phyloP scores from a whole-genome alignment of 2,329 filamentous ascomycete genomes.

The Trichoderma koningiopsis region DNA sequence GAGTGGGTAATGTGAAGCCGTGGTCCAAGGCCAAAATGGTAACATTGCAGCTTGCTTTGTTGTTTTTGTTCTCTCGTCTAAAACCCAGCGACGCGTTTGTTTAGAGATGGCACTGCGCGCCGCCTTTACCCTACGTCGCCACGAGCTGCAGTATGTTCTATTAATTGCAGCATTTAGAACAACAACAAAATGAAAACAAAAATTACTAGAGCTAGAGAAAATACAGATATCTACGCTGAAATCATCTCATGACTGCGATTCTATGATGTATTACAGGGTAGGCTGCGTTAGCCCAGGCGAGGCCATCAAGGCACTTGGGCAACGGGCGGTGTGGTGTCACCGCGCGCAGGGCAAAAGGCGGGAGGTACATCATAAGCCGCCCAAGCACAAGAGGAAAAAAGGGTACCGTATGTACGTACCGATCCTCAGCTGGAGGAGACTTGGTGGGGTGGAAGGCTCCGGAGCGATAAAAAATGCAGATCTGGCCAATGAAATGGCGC shows the following conservation, averaged over 20 bases:
- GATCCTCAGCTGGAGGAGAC: constrained; percentile 13
- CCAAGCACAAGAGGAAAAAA: neutral
- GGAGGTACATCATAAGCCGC: neutral
- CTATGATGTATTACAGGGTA: neutral
- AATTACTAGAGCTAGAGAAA: too few relatives aligned
- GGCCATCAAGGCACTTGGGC: neutral
- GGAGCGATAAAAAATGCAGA: constrained; percentile 1
- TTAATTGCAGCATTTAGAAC: neutral
- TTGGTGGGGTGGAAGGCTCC: neutral
- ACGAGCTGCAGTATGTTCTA: neutral
- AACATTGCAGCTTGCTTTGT: neutral
- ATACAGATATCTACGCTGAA: too few relatives aligned
- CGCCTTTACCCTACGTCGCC: neutral
- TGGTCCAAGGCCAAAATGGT: neutral
- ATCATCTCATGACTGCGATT: neutral
- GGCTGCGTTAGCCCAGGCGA: neutral
- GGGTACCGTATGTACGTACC: neutral
- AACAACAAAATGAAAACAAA: neutral
- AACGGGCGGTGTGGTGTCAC: neutral
- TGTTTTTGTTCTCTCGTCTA: neutral
- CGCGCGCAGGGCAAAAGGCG: neutral
- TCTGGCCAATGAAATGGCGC: constrained; percentile 4
- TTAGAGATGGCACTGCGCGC: neutral
- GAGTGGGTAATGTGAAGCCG: neutral
- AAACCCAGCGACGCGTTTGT: neutral